Percentiles rank a stretch among this genome's conserved stretches.
Conservation (phyloP, 106 monocot species). For the Dendrobium catenatum region DNA sequence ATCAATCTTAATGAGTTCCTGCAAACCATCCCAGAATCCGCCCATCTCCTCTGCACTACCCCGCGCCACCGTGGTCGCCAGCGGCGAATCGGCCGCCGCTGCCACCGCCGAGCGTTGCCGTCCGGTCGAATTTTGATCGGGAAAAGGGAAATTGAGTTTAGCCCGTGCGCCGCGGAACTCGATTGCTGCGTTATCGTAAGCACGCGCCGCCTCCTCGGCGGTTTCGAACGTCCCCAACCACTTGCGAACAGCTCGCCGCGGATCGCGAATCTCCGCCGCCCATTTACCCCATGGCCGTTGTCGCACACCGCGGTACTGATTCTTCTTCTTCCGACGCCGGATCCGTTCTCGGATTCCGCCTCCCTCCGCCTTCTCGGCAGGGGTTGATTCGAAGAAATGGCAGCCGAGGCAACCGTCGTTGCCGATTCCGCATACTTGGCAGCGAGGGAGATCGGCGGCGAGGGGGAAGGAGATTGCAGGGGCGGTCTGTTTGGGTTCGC, state of each 20-base stretch:
- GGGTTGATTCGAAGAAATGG: not conserved
- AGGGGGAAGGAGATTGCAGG: not conserved
- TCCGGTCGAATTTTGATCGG: not conserved
- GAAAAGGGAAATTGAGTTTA: constrained; percentile 37
- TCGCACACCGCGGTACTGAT: constrained; percentile 1
- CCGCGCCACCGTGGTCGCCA: not conserved
- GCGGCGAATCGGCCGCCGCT: not conserved
- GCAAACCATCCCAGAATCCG: constrained; percentile 5
- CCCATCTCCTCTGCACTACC: not conserved
- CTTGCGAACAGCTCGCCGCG: constrained; percentile 8
- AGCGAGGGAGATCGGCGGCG: not conserved
- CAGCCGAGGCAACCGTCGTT: not conserved
- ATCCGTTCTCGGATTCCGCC: not conserved
- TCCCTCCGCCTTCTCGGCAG: not conserved
- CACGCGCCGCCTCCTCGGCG: constrained; percentile 69
- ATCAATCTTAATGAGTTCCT: not conserved
- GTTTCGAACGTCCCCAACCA: constrained; percentile 87
- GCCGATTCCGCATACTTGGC: not conserved
- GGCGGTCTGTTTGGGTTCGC: not conserved
- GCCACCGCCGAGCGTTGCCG: not conserved
- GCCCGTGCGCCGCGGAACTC: constrained; percentile 37
- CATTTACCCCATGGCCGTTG: constrained; percentile 6
- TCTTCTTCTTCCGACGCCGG: not conserved
- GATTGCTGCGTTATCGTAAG: constrained; percentile 12
- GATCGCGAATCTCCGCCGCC: constrained; percentile 12